Percentiles rank a stretch among this genome's conserved stretches.
These are phyloP conservation scores for Lanmaoa rubissima DNA, from an alignment of 768 basidiomycete genomes.

Conservation along the genomic window DNA sequence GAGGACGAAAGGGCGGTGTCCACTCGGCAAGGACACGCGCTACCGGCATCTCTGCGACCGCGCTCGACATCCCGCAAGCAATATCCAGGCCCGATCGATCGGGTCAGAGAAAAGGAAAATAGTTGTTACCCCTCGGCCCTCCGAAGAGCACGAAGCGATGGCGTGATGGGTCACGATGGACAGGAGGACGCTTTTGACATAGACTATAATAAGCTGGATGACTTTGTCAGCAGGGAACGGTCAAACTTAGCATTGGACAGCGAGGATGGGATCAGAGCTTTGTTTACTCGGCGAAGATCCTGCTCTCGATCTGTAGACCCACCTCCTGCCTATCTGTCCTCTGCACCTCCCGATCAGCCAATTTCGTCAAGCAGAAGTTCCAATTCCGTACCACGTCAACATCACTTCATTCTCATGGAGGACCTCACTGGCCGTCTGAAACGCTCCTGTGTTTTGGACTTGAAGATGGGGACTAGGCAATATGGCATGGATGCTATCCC, in stretches of 20 bases:
- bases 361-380: slow-evolving; percentile 39
- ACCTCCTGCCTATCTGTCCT: slow-evolving; percentile 23
- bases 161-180: slow-evolving; percentile 39
- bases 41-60: not conserved
- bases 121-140: slow-evolving; percentile 38
- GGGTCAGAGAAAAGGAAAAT: slow-evolving; percentile 40
- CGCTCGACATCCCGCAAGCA: slow-evolving; percentile 20
- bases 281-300: slow-evolving; percentile 41
- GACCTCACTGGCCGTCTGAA: slow-evolving; percentile 92
- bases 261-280: slow-evolving; percentile 25
- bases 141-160: slow-evolving; percentile 67
- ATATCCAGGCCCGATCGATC: slow-evolving; percentile 35
- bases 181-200: slow-evolving; percentile 42
- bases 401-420: slow-evolving; percentile 99
- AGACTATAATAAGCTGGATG: slow-evolving; percentile 35
- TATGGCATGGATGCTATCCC: slow-evolving; percentile 94
- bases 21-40: slow-evolving; percentile 39
- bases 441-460: slow-evolving; percentile 91
- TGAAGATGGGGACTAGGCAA: slow-evolving; percentile 99
- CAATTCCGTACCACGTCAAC: slow-evolving; percentile 72
- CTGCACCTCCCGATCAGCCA: slow-evolving; percentile 29
- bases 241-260: slow-evolving; percentile 17
- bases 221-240: slow-evolving; percentile 17
- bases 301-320: slow-evolving; percentile 38
- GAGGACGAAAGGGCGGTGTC: slow-evolving; percentile 59